Conservation (phyloP, 495 filamentous ascomycete species). For the Talaromyces trachyspermus region DNA sequence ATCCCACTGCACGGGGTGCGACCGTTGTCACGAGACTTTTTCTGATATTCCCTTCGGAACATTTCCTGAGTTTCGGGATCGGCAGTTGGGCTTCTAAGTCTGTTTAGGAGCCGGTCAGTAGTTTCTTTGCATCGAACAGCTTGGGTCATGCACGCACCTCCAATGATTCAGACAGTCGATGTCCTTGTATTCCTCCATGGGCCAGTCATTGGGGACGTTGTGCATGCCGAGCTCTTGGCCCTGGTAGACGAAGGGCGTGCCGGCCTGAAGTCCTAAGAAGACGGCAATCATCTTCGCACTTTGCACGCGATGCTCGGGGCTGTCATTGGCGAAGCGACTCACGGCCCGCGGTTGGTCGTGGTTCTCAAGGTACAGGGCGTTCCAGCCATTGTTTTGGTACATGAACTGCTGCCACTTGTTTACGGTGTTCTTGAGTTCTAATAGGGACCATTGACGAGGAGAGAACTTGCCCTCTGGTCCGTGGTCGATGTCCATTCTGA, state of each 20-base stretch:
- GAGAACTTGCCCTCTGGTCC: conserved; percentile 24
- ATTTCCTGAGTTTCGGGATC: conserved; percentile 27
- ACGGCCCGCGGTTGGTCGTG: conserved; percentile 52
- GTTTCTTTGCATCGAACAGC: too few species aligned
- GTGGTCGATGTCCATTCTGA: conserved; percentile 36
- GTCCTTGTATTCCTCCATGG: conserved; percentile 51
- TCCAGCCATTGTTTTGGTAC: conserved; percentile 38
- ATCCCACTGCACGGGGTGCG: conserved; percentile 41
- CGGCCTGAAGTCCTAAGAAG: conserved; percentile 43
- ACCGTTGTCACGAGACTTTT: conserved; percentile 40
- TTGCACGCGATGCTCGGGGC: conserved; percentile 25
- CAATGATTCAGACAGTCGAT: conserved; percentile 52
- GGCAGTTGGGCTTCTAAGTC: too few species aligned
- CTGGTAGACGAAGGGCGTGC: conserved; percentile 57
- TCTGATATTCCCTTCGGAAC: conserved; percentile 24
- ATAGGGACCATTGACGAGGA: conserved; percentile 21
- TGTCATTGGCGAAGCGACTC: conserved; percentile 41
- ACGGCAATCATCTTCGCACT: conserved; percentile 50
- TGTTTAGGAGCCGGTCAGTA: too few species aligned
- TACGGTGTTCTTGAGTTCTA: conserved; percentile 22
- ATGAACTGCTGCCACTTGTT: conserved; percentile 31
- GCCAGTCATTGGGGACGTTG: conserved; percentile 51
- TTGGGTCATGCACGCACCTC: conserved; percentile 19
- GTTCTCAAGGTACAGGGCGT: conserved; percentile 44
- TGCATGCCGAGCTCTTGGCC: conserved; percentile 64